Base-by-base conservation (phyloP, 2,329 filamentous ascomycete species). In the Ciborinia camelliae region DNA sequence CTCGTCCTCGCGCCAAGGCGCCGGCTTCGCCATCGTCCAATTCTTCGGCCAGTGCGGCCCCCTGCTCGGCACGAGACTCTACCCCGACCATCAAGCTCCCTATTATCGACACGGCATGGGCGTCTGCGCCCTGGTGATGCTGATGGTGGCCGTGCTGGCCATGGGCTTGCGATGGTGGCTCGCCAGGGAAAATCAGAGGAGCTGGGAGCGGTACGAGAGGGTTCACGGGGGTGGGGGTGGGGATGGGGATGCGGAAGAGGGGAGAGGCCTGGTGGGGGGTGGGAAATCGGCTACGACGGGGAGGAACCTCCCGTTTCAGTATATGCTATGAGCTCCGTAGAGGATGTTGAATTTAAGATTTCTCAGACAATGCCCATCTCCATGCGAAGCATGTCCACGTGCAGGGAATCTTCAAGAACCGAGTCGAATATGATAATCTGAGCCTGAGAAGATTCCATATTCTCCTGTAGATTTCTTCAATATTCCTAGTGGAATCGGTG, bases 21-120 rank as follows among this genome's bases (percentile, higher is more conserved):
- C 86, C 1, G 91, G 89, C 1, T 90, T 96, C 72, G 91, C 90
- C 0, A 81, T 97, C 39, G 76, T 97, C 73, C 93, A 97, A 76
- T 73, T 92, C 43, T 82, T 97, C 18, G 93, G 75, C 0, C 75
- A 76, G 61, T 75, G 72, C 65, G 75, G 75, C 2, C 74, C 75
- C 0, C 59, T 85, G 12, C 70, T 84, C 0, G 82, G 82, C 0
- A 82, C 80, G n/a, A 78, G 81, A 65, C 72, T 85, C n/a, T 85
- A 84, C 72, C 82, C 82, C 0, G 77, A 80, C 23, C 72, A 68
- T 0, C 81, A 84, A 61, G 80, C 76, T 1, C 82, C 82, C 37
- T 77, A 75, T 53, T 85, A 81, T 73, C 75, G 79, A 0, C 76
- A 70, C 60, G 82, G 82, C 0, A 83, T 84, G 81, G 72, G 72